Percentiles rank a stretch among this genome's conserved stretches.
Evolutionary conservation across 2,329 filamentous ascomycete genomes (phyloP).

Genomic region (Colletotrichum echinochloae): DNA sequence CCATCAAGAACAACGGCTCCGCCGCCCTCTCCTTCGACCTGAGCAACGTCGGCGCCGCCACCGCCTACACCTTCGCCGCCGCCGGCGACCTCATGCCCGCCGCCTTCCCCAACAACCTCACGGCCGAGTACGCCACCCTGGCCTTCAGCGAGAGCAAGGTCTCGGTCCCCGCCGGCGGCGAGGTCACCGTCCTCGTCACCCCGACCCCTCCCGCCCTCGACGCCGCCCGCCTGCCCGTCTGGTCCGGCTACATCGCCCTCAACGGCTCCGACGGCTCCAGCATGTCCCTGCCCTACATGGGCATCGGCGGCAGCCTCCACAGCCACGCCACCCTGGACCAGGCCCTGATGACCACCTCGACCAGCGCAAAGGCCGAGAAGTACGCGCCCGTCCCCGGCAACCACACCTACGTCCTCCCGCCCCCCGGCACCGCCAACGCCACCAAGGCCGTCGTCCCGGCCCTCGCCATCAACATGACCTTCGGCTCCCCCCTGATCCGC

Average conservation of each 20-base stretch:
- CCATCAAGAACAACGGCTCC: slow-evolving; percentile 65
- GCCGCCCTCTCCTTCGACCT: slow-evolving; percentile 64
- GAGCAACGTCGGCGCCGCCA: slow-evolving; percentile 61
- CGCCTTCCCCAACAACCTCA: slow-evolving; percentile 59
- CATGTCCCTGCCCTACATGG: slow-evolving; percentile 57
- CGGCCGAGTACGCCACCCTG: slow-evolving; percentile 56
- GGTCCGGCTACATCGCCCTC: slow-evolving; percentile 57
- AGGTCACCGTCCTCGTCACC: slow-evolving; percentile 60
- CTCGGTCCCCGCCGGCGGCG: slow-evolving; percentile 56
- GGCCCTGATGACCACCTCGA: slow-evolving; percentile 52
- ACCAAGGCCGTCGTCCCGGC: slow-evolving; percentile 52
- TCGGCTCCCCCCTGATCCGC: slow-evolving; percentile 59
- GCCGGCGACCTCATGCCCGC: slow-evolving; percentile 51
- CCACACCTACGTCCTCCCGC: slow-evolving; percentile 57
- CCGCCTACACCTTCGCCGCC: slow-evolving; percentile 64
- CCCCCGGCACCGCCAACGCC: slow-evolving; percentile 51
- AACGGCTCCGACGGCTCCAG: slow-evolving; percentile 54
- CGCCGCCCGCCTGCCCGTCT: slow-evolving; percentile 53
- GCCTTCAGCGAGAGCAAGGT: slow-evolving; percentile 57
- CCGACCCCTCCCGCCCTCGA: slow-evolving; percentile 56
- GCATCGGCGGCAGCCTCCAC: slow-evolving; percentile 52
- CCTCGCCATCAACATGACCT: slow-evolving; percentile 55
- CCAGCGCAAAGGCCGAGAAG: slow-evolving; percentile 45
- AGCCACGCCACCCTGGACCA: slow-evolving; percentile 52
- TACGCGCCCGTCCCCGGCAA: slow-evolving; percentile 47